Evolutionary conservation across 179 eudicot species (phyloP).

Genomic region (Spergularia azorica): DNA sequence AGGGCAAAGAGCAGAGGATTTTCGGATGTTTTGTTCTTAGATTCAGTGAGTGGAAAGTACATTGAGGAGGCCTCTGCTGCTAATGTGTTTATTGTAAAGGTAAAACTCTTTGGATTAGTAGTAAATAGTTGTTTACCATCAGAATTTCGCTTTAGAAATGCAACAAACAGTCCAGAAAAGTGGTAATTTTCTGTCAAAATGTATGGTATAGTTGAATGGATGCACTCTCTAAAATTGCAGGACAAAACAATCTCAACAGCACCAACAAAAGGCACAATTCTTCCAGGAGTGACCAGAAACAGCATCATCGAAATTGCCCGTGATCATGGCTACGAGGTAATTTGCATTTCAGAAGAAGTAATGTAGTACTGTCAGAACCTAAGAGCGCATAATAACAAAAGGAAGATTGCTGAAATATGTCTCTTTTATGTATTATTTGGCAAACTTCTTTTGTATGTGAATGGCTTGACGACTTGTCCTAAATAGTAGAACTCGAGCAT

Average conservation of each 20-base stretch:
- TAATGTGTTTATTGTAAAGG: conserved; percentile 43
- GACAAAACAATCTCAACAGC: conserved; percentile 40
- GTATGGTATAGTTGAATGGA: not conserved
- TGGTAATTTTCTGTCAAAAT: not conserved
- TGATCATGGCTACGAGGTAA: conserved; percentile 42
- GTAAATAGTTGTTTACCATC: not conserved
- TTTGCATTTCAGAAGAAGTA: not conserved
- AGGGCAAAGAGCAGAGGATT: conserved; percentile 42
- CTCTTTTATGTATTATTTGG: not conserved
- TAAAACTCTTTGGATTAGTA: conserved; percentile 11
- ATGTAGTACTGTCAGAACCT: not conserved
- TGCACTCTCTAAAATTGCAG: conserved; percentile 15
- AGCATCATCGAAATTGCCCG: conserved; percentile 44
- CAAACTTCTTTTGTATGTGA: not conserved
- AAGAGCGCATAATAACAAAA: not conserved
- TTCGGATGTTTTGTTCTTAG: conserved; percentile 46
- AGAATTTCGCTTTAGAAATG: no score
- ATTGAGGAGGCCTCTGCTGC: conserved; percentile 45
- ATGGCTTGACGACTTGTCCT: not conserved
- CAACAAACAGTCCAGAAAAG: not conserved
- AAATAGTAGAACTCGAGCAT: conserved; percentile 8
- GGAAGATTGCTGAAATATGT: not conserved
- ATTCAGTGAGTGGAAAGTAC: conserved; percentile 33
- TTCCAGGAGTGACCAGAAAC: conserved; percentile 47
- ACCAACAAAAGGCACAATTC: conserved; percentile 46